phyloP scores from a whole-genome alignment of 208 protist species.

The Leishmania tarentolae region DNA sequence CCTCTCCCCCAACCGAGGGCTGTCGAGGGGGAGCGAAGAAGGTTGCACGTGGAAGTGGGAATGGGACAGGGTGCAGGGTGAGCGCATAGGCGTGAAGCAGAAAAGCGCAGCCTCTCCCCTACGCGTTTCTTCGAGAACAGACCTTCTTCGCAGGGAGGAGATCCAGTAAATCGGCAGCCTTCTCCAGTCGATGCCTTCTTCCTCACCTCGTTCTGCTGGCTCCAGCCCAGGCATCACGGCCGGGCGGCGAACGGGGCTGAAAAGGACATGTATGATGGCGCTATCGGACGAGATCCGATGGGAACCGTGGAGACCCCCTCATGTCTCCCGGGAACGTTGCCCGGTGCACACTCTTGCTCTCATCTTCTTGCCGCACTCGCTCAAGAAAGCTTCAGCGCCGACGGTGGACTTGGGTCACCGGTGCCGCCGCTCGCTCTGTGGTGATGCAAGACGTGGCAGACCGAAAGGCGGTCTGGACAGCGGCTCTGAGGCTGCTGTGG shows the following conservation, averaged over 20 bases:
- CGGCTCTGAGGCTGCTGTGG: not conserved
- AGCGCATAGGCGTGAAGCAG: not conserved
- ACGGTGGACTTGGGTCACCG: constrained; percentile 3
- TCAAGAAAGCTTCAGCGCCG: constrained; percentile 25
- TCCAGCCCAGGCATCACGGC: not conserved
- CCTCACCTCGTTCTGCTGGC: not conserved
- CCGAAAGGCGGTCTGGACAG: not conserved
- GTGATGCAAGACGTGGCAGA: constrained; percentile 17
- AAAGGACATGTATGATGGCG: not conserved
- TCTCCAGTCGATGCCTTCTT: not conserved
- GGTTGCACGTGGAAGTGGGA: not conserved
- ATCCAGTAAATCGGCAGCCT: not conserved
- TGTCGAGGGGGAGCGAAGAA: not conserved
- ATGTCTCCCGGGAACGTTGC: not conserved
- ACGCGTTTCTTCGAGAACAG: not conserved
- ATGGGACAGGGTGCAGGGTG: not conserved
- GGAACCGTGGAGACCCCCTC: not conserved
- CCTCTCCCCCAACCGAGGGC: not conserved
- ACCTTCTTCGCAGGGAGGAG: not conserved
- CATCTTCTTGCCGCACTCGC: not conserved
- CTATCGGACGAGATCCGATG: not conserved
- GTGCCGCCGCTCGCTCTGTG: not conserved
- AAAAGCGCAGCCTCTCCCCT: not conserved
- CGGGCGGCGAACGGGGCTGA: not conserved
- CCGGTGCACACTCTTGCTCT: not conserved